These are phyloP conservation scores for Silybum marianum DNA, from an alignment of 129 eudicot genomes.

Conservation along the genomic window DNA sequence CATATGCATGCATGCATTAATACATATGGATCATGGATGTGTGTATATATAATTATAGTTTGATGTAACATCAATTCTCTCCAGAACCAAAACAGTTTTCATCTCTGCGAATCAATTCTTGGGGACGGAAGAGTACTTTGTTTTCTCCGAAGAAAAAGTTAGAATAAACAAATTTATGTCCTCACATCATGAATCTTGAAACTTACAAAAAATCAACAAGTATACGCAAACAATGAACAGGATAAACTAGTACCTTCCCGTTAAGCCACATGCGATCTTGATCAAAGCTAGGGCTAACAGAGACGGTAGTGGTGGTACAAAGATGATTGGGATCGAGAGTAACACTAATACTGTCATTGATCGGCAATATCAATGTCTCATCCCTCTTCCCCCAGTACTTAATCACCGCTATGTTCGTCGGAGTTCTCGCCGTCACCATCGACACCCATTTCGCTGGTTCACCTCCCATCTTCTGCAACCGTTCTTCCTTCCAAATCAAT, in stretches of 20 bases:
- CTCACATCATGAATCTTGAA: neutral
- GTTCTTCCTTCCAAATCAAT: slow-evolving; percentile 1
- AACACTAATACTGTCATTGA: slow-evolving; percentile 93
- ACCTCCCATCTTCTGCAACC: slow-evolving; percentile 34
- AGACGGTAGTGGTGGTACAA: slow-evolving; percentile 94
- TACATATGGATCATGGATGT: neutral
- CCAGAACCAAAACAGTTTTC: neutral
- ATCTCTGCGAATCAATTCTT: slow-evolving; percentile 1
- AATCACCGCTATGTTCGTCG: slow-evolving; percentile 96
- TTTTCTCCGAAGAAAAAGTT: slow-evolving; percentile 9
- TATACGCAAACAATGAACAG: neutral
- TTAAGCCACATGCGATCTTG: slow-evolving; percentile 98
- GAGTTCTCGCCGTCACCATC: slow-evolving; percentile 92
- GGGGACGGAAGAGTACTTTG: neutral
- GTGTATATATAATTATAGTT: neutral
- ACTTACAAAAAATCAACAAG: slow-evolving; percentile 8
- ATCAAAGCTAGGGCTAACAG: slow-evolving; percentile 78
- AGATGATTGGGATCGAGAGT: slow-evolving; percentile 93
- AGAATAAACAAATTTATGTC: neutral
- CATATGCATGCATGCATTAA: neutral
- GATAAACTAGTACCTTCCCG: slow-evolving; percentile 60
- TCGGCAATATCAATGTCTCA: slow-evolving; percentile 80
- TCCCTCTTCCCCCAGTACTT: slow-evolving; percentile 99
- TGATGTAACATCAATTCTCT: slow-evolving; percentile 5
- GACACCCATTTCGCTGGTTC: slow-evolving; percentile 66